Evolutionary conservation across 129 eudicot species (phyloP), one percentile per base, ranked within the genome.

Genomic region (Sambucus nigra): DNA sequence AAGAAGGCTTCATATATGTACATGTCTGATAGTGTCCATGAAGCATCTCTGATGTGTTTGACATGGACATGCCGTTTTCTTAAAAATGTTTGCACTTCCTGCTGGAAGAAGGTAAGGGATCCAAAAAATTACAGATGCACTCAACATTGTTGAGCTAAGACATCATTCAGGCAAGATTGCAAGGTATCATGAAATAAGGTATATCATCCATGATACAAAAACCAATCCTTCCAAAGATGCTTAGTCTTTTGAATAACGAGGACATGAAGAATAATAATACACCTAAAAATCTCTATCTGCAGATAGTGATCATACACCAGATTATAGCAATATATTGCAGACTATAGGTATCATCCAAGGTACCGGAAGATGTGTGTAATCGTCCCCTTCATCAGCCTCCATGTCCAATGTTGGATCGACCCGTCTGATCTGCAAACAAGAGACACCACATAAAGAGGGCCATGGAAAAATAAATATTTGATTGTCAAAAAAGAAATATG

Each of bases 361-460:
- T 92, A 92, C 99, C 92, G 94, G 94, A 65, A 92, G 86, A 72
- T 92, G 95, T 33, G 77, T 77, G 61, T 92, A 92, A 69, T 92
- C 96, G 66, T 92, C 99, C 57, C 99, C 99, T 80, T 64, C 86
- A 66, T 92, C 99, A 68, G 99, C 96, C 67, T 86, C 91, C 81
- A 92, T 86, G 77, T 92, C 96, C 71, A 92, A 74, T 60, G 96
- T 86, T 11, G 99, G 99, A 65, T 92, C 99, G 50, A 92, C 99
- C 76, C 66, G 73, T 69, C 91, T 92, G 54, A 92, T 86, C 99
- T 92, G 88, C 57, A 66, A 45, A 35, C 47, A 68, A 64, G 31
- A 67, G 45, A 65, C 51, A 31, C 47, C 49, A 65, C 8, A 22
- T 60, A 46, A 56, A 15, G 23, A 63, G 19, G 17, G 31, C 42